Percentiles rank a stretch among this genome's conserved stretches.
Conservation (phyloP, 345 rosid genomes). For the Citrus hindsii region DNA sequence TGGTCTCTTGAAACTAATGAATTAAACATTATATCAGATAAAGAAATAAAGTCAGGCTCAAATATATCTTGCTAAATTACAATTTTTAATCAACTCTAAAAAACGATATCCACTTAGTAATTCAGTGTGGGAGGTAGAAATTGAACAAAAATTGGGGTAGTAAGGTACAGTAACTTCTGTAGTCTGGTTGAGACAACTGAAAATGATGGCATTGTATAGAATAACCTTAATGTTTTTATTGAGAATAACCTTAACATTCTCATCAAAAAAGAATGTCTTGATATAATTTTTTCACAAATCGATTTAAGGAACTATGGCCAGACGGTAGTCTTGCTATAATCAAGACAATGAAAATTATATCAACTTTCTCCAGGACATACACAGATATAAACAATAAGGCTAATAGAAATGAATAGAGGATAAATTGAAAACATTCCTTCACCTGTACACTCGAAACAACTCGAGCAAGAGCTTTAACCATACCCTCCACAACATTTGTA, state of each 20-base stretch:
- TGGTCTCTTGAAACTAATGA: slow-evolving; percentile 81
- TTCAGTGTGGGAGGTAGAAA: no score
- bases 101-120: not conserved
- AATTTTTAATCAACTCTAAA: not conserved
- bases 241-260: no score
- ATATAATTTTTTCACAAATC: no score
- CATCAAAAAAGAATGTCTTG: no score
- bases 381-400: not conserved
- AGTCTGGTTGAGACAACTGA: no score
- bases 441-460: slow-evolving; percentile 97
- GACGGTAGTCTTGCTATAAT: no score
- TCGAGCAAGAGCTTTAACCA: slow-evolving; percentile 96
- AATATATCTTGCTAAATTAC: not conserved
- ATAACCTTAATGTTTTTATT: no score
- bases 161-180: no score
- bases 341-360: not conserved
- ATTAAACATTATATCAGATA: slow-evolving; percentile 17
- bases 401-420: slow-evolving; percentile 4
- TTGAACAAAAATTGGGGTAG: no score
- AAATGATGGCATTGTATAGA: no score
- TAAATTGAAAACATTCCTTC: slow-evolving; percentile 18
- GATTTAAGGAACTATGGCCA: no score
- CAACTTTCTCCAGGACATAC: not conserved
- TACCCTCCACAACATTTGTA: slow-evolving; percentile 95
- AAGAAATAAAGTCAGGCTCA: slow-evolving; percentile 19